Base-by-base conservation (phyloP, 1,284 basidiomycete genomes). In the Puccinia horiana region DNA sequence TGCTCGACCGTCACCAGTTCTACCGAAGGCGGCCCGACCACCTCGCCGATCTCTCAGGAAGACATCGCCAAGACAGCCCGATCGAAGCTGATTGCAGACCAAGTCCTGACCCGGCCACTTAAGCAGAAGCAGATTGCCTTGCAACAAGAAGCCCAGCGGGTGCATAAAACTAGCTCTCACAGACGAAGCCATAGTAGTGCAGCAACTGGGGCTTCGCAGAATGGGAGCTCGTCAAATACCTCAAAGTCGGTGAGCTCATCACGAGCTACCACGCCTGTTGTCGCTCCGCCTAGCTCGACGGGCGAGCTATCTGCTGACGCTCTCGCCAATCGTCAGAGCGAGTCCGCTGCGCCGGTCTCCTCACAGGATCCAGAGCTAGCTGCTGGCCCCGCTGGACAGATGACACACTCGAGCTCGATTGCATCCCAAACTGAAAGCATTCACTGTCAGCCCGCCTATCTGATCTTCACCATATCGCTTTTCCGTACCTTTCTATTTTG, bases 401-500 rank as follows among this genome's bases (percentile, higher is more conserved):
- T 18, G 49, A 12, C 49, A 52, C 58, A 16, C 20, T 49, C 37
- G 81, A 75, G 26, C 54, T 12, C 83, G 73, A 67, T 61, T 23
- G 74, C 67, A 5, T 32, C 87, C 82, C 84, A 87, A 85, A 14
- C 85, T 82, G 52, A 83, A 78, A 23, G 84, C 73, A 29, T 81
- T 79, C 20, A 65, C 67, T 40, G 83, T 84, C 23, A 84, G 84
- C 11, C 83, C 49, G 20, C 82, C 83, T 40, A 83, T 23, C 32
- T 18, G 56, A 56, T 35, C n/a, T n/a, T n/a, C n/a, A 40, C 37
- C 32, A 73, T 40, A 61, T 76, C 8, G 20, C 20, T 58, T 6
- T n/a, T 9, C 6, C 9, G 29, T 29, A 9, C 56, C 56, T n/a
- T 6, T 9, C 20, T 8, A n/a, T 20, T 58, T 29, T 8, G 6